Percentiles rank a stretch among this genome's conserved stretches.
Evolutionary conservation across 768 basidiomycete genomes (phyloP).

Genomic region (Suillus discolor): DNA sequence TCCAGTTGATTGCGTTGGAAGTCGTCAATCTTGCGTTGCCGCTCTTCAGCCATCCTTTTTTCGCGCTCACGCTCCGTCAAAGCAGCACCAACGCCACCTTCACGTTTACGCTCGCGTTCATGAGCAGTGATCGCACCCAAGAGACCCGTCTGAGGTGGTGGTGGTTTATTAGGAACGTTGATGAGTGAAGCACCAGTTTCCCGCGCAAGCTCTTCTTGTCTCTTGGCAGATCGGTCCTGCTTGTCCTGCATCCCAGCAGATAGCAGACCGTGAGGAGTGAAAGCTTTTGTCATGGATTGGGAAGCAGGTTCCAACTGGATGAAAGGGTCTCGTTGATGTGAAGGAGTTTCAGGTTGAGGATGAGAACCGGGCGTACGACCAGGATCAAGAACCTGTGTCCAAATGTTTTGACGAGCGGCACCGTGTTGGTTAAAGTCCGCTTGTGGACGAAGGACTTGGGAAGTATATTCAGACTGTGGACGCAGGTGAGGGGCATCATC

Average conservation of each 20-base stretch:
- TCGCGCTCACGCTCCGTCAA: conserved; percentile 96
- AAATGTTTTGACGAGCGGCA: conserved; percentile 69
- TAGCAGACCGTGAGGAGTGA: conserved; percentile 91
- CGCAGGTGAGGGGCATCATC: conserved; percentile 59
- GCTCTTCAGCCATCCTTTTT: conserved; percentile 86
- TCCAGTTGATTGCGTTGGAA: conserved; percentile 88
- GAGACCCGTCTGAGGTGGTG: conserved; percentile 92
- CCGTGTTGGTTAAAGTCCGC: conserved; percentile 56
- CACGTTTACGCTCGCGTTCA: conserved; percentile 91
- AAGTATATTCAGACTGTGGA: conserved; percentile 56
- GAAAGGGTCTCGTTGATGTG: conserved; percentile 52
- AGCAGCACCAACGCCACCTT: conserved; percentile 93
- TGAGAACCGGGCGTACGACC: conserved; percentile 50
- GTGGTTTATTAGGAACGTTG: conserved; percentile 95
- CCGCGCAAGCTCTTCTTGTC: conserved; percentile 91
- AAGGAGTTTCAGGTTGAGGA: conserved; percentile 37
- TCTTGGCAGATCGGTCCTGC: conserved; percentile 93
- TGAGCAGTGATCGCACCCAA: conserved; percentile 96
- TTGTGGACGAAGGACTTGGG: conserved; percentile 54
- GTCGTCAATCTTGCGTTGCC: conserved; percentile 91
- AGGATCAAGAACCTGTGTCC: conserved; percentile 88
- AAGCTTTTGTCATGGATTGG: conserved; percentile 87
- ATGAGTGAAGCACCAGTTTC: conserved; percentile 91
- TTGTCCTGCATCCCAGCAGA: conserved; percentile 96
- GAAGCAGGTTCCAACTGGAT: conserved; percentile 75